Evolutionary conservation across 257 asterid genomes (phyloP).

Genomic region (Nicotiana otophora): DNA sequence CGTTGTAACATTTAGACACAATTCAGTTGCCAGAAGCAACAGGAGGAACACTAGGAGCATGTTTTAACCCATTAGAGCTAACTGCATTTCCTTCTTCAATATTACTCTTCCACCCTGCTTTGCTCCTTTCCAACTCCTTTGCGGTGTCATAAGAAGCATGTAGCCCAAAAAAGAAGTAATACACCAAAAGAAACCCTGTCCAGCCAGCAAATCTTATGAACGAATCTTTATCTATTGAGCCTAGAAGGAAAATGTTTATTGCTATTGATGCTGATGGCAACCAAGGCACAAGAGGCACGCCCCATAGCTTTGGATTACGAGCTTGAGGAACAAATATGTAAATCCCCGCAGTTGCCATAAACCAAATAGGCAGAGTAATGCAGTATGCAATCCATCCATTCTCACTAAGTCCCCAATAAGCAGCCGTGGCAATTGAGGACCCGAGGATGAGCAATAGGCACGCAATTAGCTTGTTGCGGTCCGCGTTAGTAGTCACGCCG

Average conservation of each 20-base stretch:
- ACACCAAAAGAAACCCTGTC: slow-evolving; percentile 35
- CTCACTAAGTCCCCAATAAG: slow-evolving; percentile 41
- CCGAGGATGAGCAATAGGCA: slow-evolving; percentile 29
- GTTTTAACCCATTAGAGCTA: background rate
- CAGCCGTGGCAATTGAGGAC: slow-evolving; percentile 41
- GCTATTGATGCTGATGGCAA: slow-evolving; percentile 54
- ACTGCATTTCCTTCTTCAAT: slow-evolving; percentile 34
- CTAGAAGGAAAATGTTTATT: slow-evolving; percentile 55
- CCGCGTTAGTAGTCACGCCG: slow-evolving; percentile 33
- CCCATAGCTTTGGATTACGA: slow-evolving; percentile 48
- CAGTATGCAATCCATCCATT: slow-evolving; percentile 46
- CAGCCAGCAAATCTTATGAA: slow-evolving; percentile 45
- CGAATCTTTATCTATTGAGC: slow-evolving; percentile 44
- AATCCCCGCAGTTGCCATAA: slow-evolving; percentile 36
- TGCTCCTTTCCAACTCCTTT: slow-evolving; percentile 22
- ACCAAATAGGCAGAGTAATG: slow-evolving; percentile 44
- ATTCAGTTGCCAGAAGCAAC: background rate
- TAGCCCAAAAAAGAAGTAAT: slow-evolving; percentile 49
- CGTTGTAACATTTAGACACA: background rate
- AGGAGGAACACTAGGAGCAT: slow-evolving; percentile 1
- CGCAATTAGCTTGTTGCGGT: slow-evolving; percentile 41
- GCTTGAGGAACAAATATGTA: slow-evolving; percentile 40
- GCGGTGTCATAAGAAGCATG: slow-evolving; percentile 68
- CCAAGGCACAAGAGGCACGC: slow-evolving; percentile 68
- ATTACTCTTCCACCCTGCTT: slow-evolving; percentile 16